These are phyloP conservation scores for Orbilia javanica DNA, from an alignment of 2,329 filamentous ascomycete species.

Conservation along the genomic window DNA sequence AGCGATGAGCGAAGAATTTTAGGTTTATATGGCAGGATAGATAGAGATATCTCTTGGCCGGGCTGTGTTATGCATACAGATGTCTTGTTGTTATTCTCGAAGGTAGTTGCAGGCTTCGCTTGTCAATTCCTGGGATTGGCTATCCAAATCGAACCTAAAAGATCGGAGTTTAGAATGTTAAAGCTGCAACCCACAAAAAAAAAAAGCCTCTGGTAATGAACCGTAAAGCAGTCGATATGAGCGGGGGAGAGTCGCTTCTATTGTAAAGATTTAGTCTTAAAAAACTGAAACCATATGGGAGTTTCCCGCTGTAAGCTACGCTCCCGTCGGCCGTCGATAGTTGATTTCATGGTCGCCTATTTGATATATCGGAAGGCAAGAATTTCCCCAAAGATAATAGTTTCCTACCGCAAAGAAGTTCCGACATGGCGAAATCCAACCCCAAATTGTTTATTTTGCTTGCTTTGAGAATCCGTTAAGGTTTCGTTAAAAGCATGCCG, in stretches of 20 bases:
- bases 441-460: constrained; percentile 6
- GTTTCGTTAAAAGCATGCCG: constrained; percentile 1
- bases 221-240: background rate
- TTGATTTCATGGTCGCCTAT: background rate
- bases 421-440: constrained; percentile 30
- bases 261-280: constrained; percentile 1
- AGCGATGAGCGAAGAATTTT: background rate
- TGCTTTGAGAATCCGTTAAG: constrained; percentile 1
- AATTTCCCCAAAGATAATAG: constrained; percentile 14
- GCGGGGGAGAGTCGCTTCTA: background rate
- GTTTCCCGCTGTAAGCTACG: constrained; percentile 1
- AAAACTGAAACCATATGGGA: background rate
- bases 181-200: constrained; percentile 2
- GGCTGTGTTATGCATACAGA: constrained; percentile 13
- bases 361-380: constrained; percentile 1
- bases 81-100: constrained; percentile 13
- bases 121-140: constrained; percentile 30
- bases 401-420: constrained; percentile 28
- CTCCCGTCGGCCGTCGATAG: background rate
- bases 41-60: constrained; percentile 7
- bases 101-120: constrained; percentile 51
- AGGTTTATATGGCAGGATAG: background rate
- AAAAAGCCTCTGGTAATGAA: background rate
- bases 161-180: constrained; percentile 16
- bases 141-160: constrained; percentile 30